Percentiles rank a stretch among this genome's conserved stretches.
phyloP scores from a whole-genome alignment of 352 stramenopile genomes.

The Phytopythium cucurbitacearum region DNA sequence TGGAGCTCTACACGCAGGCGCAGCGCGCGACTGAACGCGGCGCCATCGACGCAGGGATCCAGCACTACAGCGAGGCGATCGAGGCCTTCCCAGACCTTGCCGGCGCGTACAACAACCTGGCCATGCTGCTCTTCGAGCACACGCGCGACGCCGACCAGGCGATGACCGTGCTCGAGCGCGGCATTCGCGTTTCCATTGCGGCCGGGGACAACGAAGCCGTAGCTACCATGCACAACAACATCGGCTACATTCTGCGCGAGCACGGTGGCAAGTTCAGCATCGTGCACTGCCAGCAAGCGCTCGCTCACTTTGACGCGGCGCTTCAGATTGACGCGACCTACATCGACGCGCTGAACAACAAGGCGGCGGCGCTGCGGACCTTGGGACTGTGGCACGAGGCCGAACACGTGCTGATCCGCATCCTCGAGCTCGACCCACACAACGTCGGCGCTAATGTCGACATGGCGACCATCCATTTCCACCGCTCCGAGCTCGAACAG shows the following conservation, averaged over 20 bases:
- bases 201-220: constrained; percentile 33
- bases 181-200: constrained; percentile 22
- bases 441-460: constrained; percentile 46
- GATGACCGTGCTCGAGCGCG: constrained; percentile 32
- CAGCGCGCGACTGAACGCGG: constrained; percentile 5
- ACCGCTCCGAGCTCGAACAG: constrained; percentile 26
- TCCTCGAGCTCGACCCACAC: constrained; percentile 37
- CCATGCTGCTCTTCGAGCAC: constrained; percentile 41
- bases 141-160: constrained; percentile 21
- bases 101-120: constrained; percentile 78
- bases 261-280: constrained; percentile 22
- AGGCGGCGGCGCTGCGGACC: constrained; percentile 46
- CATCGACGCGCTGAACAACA: constrained; percentile 63
- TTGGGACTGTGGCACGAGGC: constrained; percentile 34
- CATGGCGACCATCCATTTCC: constrained; percentile 49
- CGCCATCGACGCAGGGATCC: constrained; percentile 15
- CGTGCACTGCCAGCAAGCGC: constrained; percentile 34
- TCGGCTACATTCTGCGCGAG: constrained; percentile 50
- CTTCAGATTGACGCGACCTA: constrained; percentile 28
- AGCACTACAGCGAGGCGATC: constrained; percentile 48
- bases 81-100: constrained; percentile 37
- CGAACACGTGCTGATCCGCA: constrained; percentile 24
- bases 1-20: constrained; percentile 22
- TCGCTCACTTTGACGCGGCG: constrained; percentile 57
- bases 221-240: constrained; percentile 66